A percentile compares a stretch with the other conserved stretches of the same genome.
These are phyloP conservation scores for Rhizopogon vesiculosus DNA, from an alignment of 768 basidiomycete genomes.

Conservation along the genomic window DNA sequence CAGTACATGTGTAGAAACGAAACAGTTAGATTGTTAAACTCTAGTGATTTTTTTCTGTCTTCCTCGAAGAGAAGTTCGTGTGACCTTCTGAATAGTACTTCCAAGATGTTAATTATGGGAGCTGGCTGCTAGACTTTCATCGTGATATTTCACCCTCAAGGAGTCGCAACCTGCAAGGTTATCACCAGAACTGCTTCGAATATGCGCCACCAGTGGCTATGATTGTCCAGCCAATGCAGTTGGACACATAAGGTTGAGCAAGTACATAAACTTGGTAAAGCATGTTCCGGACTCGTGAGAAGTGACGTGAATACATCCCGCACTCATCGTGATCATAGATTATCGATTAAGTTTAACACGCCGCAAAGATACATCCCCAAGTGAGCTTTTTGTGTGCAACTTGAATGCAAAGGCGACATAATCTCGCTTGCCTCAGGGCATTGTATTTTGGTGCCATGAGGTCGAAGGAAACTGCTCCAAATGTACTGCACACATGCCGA, in stretches of 20 bases:
- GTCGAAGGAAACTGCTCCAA: not conserved
- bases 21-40: not conserved
- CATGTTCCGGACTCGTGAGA: not conserved
- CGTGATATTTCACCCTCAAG: not conserved
- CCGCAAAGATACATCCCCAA: not conserved
- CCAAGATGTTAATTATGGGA: not conserved
- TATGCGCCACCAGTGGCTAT: not conserved
- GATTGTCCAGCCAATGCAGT: not conserved
- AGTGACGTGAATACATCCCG: not conserved
- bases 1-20: not conserved
- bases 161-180: not conserved
- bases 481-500: not conserved
- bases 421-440: not conserved
- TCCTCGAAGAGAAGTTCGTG: not conserved
- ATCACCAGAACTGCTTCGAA: not conserved
- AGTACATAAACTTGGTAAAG: too few species aligned
- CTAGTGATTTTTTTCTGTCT: not conserved
- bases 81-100: not conserved
- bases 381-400: not conserved
- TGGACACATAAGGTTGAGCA: too few species aligned
- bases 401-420: not conserved
- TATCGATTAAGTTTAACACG: not conserved
- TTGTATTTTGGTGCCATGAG: not conserved
- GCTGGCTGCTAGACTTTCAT: not conserved
- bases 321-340: conserved; percentile 1